Evolutionary conservation across 176 grass and related monocot genomes (phyloP), one percentile per base, ranked within the genome.

Genomic region (Typha latifolia): DNA sequence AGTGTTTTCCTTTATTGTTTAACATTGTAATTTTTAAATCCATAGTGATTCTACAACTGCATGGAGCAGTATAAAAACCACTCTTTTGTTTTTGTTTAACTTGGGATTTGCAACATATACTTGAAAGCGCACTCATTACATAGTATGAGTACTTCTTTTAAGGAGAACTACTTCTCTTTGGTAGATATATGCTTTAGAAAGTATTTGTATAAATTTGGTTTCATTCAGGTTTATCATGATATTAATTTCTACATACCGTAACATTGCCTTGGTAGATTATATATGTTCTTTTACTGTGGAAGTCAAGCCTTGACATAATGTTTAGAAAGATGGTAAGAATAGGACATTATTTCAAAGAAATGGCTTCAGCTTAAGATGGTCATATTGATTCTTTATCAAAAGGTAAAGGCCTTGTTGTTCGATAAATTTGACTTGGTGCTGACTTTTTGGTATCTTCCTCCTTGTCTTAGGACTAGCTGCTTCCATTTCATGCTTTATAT

Each of bases 1-100:
- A 62, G 62, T 18, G 14, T 11, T 23, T 24, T 62, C 48, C 47
- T 24, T 63, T 64, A 63, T 18, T 29, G 1, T 29, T 27, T 29
- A 48, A 49, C 47, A 48, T 62, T 73, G 21, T 63, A 12, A 16
- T 49, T 73, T 43, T 64, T 19, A 19, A 59, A 21, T 21, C 53
- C 20, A 59, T 59, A 6, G 21, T 11, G 5, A 19, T 59, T 59
- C 20, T 19, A 59, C 53, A 19, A 59, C 53, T 59, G 53, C 14
- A 19, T 16, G 53, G 53, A 59, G 53, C 53, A 59, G 16, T 59
- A 21, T 55, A 59, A 59, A 59, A 59, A 8, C 27, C 5, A 15
- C 29, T 64, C 47, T 6, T 32, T 64, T 32, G 4, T 64, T 13
- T 64, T 32, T 63, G 20, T 12, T 1, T 8, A 65, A 37, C 53